Conservation (phyloP, 2,329 filamentous ascomycete species). For the Trichoderma harzianum region DNA sequence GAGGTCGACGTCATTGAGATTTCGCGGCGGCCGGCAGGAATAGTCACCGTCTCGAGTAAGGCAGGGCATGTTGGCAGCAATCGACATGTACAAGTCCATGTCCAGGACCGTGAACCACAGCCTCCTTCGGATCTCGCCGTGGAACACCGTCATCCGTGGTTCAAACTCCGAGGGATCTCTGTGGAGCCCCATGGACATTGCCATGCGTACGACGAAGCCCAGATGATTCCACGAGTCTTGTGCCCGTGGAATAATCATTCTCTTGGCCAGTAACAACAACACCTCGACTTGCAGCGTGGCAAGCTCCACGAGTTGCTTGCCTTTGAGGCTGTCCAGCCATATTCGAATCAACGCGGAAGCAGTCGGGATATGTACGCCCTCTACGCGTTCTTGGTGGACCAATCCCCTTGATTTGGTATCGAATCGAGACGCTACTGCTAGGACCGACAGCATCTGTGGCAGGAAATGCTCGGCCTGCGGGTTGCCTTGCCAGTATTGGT, state of each 20-base stretch:
- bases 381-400: slow-evolving; percentile 44
- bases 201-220: slow-evolving; percentile 54
- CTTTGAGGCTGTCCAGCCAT: slow-evolving; percentile 51
- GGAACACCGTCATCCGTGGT: slow-evolving; percentile 47
- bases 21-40: slow-evolving; percentile 50
- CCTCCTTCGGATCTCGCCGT: slow-evolving; percentile 51
- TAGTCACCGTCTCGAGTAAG: slow-evolving; percentile 52
- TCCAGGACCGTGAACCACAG: slow-evolving; percentile 57
- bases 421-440: slow-evolving; percentile 53
- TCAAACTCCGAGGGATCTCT: slow-evolving; percentile 54
- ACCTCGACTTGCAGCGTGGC: slow-evolving; percentile 53
- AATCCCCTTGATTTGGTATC: slow-evolving; percentile 49
- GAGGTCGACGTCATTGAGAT: slow-evolving; percentile 51
- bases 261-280: slow-evolving; percentile 50
- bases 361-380: slow-evolving; percentile 56
- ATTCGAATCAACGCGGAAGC: slow-evolving; percentile 52
- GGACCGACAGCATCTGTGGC: slow-evolving; percentile 50
- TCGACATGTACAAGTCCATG: slow-evolving; percentile 53
- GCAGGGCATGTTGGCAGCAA: slow-evolving; percentile 50
- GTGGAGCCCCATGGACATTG: slow-evolving; percentile 58
- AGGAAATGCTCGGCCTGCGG: slow-evolving; percentile 49
- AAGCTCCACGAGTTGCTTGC: slow-evolving; percentile 52
- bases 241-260: slow-evolving; percentile 49
- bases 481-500: slow-evolving; percentile 49
- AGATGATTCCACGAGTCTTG: slow-evolving; percentile 54